Evolutionary conservation across 352 stramenopile genomes (phyloP).

Genomic region (Thraustochytrium striatum): DNA sequence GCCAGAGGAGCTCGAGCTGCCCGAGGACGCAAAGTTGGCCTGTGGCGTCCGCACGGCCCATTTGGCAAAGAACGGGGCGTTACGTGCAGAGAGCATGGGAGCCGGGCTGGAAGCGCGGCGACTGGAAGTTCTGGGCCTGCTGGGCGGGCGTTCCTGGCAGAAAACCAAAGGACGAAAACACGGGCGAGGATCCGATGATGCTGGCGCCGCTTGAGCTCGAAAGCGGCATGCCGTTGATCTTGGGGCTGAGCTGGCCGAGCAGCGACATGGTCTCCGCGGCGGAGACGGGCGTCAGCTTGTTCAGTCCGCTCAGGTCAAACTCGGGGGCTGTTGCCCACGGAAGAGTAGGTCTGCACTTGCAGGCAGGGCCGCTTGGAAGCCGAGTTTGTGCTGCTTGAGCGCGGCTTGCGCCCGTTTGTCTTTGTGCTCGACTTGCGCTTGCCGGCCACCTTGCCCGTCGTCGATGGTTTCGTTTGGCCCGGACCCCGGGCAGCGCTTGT

Average conservation of each 20-base stretch:
- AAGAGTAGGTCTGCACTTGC: conserved; percentile 10
- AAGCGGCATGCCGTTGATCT: conserved; percentile 13
- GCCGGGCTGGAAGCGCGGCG: conserved; percentile 11
- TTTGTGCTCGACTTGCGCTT: not conserved
- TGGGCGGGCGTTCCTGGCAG: conserved; percentile 17
- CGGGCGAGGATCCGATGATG: conserved; percentile 3
- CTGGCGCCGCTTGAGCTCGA: not conserved
- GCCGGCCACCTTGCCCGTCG: too few species aligned
- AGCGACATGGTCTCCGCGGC: conserved; percentile 1
- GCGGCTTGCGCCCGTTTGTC: not conserved
- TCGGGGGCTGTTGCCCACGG: not conserved
- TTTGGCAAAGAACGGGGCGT: conserved; percentile 34
- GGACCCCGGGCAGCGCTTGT: too few species aligned
- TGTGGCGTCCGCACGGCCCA: conserved; percentile 29
- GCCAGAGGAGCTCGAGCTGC: too few species aligned
- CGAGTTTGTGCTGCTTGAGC: conserved; percentile 19
- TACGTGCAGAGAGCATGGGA: conserved; percentile 7
- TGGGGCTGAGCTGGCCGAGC: conserved; percentile 29
- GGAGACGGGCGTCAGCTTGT: conserved; percentile 24
- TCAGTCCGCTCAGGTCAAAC: conserved; percentile 18
- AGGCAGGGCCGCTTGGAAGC: conserved; percentile 31
- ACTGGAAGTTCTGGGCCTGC: not conserved
- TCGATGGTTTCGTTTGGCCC: too few species aligned
- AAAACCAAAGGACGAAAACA: not conserved
- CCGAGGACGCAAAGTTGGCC: not conserved